A percentile compares a stretch with the other conserved stretches of the same genome.
These are phyloP conservation scores for Penicillium psychrosexuale DNA, from an alignment of 2,329 filamentous ascomycete genomes.

Conservation along the genomic window DNA sequence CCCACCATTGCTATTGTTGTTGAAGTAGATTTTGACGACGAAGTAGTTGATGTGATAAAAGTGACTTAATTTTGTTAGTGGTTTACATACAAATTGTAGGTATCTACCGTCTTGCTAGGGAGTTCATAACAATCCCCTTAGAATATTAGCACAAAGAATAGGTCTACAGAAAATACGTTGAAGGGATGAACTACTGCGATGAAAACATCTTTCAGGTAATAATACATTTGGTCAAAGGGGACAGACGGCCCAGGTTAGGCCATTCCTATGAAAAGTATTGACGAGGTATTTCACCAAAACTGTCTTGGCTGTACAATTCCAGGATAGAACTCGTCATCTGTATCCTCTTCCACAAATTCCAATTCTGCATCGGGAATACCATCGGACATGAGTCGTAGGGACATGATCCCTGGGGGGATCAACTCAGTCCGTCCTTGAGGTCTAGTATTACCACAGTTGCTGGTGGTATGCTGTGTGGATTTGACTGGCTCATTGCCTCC, in stretches of 20 bases:
- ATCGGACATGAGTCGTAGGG: neutral
- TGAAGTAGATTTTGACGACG: too few relatives aligned
- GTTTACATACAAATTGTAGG: too few relatives aligned
- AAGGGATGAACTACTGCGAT: neutral
- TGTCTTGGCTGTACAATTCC: neutral
- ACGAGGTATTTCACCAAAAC: neutral
- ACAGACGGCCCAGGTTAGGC: neutral
- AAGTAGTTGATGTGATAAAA: too few relatives aligned
- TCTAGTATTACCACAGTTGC: conserved; percentile 14
- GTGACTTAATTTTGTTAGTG: too few relatives aligned
- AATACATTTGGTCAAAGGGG: neutral
- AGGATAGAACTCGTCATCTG: conserved; percentile 8
- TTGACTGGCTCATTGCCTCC: conserved; percentile 27
- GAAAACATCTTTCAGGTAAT: neutral
- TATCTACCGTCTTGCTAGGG: too few relatives aligned
- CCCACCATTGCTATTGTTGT: too few relatives aligned
- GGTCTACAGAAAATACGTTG: rapidly evolving
- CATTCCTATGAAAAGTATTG: neutral
- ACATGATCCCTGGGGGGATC: conserved; percentile 2
- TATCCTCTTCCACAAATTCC: conserved; percentile 2
- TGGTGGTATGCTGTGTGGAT: conserved; percentile 10
- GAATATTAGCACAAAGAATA: neutral
- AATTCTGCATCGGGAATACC: neutral
- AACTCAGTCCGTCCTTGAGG: conserved; percentile 20
- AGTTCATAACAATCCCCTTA: too few relatives aligned